phyloP scores from a whole-genome alignment of 352 stramenopile species.

The Phytophthora capsici region DNA sequence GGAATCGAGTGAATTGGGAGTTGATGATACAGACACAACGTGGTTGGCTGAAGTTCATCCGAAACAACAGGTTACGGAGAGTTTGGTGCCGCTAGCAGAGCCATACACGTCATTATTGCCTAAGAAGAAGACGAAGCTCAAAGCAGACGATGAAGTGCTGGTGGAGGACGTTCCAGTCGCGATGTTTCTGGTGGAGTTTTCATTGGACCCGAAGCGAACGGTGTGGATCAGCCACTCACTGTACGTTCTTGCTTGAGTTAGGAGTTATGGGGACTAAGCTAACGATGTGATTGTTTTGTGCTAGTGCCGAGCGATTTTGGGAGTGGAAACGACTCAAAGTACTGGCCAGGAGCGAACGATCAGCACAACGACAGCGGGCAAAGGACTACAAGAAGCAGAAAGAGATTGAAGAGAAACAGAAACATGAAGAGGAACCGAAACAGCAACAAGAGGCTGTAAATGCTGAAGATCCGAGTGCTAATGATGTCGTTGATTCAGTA shows the following conservation, averaged over 20 bases:
- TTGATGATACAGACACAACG: slow-evolving; percentile 4
- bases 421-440: slow-evolving; percentile 19
- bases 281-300: neutral
- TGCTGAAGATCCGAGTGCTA: neutral
- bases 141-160: slow-evolving; percentile 21
- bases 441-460: neutral
- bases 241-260: slow-evolving; percentile 35
- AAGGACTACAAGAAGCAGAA: slow-evolving; percentile 27
- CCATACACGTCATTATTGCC: slow-evolving; percentile 15
- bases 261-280: too few species aligned
- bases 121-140: slow-evolving; percentile 21
- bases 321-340: slow-evolving; percentile 50
- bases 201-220: slow-evolving; percentile 58
- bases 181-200: slow-evolving; percentile 79
- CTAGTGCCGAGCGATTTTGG: slow-evolving; percentile 55
- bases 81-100: slow-evolving; percentile 28
- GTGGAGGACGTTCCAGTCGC: slow-evolving; percentile 51
- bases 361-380: slow-evolving; percentile 12
- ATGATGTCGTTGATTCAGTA: neutral
- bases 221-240: slow-evolving; percentile 76
- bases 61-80: slow-evolving; percentile 42
- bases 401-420: slow-evolving; percentile 10
- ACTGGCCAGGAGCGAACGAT: slow-evolving; percentile 34
- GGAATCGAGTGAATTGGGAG: neutral
- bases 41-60: slow-evolving; percentile 40